phyloP scores from a whole-genome alignment of 2,329 filamentous ascomycete genomes.

The Achaetomium macrosporum region DNA sequence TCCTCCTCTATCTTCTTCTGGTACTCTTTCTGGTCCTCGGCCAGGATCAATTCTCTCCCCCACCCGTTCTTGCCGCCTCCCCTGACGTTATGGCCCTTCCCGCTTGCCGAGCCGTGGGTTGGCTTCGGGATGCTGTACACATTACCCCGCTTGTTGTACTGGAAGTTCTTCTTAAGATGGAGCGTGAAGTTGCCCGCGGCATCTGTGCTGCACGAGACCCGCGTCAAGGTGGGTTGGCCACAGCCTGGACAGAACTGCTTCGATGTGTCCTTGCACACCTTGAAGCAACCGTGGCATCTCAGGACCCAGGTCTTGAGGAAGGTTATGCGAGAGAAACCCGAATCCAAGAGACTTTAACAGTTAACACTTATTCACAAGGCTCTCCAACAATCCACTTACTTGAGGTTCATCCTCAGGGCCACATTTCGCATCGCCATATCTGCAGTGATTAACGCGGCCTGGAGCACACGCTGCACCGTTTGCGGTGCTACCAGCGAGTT shows the following conservation, averaged over 20 bases:
- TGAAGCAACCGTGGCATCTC: slow-evolving; percentile 91
- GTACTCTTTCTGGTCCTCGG: slow-evolving; percentile 97
- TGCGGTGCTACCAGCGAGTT: slow-evolving; percentile 41
- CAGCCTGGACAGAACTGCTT: slow-evolving; percentile 92
- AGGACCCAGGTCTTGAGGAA: slow-evolving; percentile 84
- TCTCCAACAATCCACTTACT: slow-evolving; percentile 19
- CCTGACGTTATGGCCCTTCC: slow-evolving; percentile 56
- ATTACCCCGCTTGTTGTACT: slow-evolving; percentile 92
- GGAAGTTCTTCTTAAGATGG: slow-evolving; percentile 89
- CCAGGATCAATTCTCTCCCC: slow-evolving; percentile 76
- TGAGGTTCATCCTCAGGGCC: slow-evolving; percentile 83
- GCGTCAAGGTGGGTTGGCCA: slow-evolving; percentile 78
- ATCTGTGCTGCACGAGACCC: slow-evolving; percentile 81
- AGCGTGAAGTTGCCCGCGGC: slow-evolving; percentile 73
- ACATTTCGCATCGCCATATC: slow-evolving; percentile 99
- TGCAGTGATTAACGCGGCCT: slow-evolving; percentile 86
- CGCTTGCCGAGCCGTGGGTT: slow-evolving; percentile 71
- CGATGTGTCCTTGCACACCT: slow-evolving; percentile 72
- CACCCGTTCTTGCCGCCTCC: slow-evolving; percentile 81
- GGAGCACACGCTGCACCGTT: slow-evolving; percentile 59
- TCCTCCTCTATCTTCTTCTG: slow-evolving; percentile 56
- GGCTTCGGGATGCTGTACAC: slow-evolving; percentile 91
- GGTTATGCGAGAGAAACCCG: slow-evolving; percentile 67
- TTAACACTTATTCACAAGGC: slow-evolving; percentile 4
- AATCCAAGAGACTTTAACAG: slow-evolving; percentile 59